These are phyloP conservation scores for Claviceps africana DNA, from an alignment of 2,329 filamentous ascomycete species.

Conservation along the genomic window DNA sequence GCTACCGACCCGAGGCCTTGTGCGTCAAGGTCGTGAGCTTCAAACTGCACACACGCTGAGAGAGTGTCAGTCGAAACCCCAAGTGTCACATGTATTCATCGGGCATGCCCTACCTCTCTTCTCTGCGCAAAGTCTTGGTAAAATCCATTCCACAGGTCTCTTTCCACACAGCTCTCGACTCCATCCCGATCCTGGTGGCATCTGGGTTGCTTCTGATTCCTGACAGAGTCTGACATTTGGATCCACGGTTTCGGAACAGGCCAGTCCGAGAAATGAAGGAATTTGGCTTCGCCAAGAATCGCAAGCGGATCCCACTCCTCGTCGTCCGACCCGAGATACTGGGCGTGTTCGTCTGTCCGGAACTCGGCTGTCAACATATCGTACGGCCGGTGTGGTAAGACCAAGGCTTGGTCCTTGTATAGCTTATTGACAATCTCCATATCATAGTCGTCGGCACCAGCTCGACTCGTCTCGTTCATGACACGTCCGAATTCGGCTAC, in stretches of 20 bases:
- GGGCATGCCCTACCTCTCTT: background rate
- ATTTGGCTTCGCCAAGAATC: conserved; percentile 44
- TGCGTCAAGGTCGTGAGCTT: background rate
- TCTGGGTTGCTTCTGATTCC: conserved; percentile 9
- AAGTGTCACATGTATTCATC: background rate
- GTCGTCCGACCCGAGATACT: conserved; percentile 26
- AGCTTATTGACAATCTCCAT: conserved; percentile 55
- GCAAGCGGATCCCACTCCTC: conserved; percentile 43
- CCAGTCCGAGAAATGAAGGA: conserved; percentile 60
- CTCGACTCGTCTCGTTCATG: conserved; percentile 12
- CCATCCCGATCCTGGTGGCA: conserved; percentile 25
- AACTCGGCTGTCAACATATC: conserved; percentile 50
- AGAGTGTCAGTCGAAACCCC: background rate
- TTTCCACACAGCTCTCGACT: conserved; percentile 25
- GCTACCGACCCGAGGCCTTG: too few species aligned
- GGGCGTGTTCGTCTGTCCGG: conserved; percentile 31
- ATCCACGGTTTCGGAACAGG: conserved; percentile 49
- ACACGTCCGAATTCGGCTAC: conserved; percentile 31
- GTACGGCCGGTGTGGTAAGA: conserved; percentile 51
- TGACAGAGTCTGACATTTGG: conserved; percentile 8
- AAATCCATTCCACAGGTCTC: conserved; percentile 11
- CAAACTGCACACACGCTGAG: background rate
- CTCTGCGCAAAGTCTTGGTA: conserved; percentile 33
- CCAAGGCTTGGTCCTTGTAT: conserved; percentile 41
- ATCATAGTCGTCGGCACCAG: conserved; percentile 34